These are phyloP conservation scores for Fusarium palustre DNA, from an alignment of 2,329 filamentous ascomycete species.

Conservation along the genomic window DNA sequence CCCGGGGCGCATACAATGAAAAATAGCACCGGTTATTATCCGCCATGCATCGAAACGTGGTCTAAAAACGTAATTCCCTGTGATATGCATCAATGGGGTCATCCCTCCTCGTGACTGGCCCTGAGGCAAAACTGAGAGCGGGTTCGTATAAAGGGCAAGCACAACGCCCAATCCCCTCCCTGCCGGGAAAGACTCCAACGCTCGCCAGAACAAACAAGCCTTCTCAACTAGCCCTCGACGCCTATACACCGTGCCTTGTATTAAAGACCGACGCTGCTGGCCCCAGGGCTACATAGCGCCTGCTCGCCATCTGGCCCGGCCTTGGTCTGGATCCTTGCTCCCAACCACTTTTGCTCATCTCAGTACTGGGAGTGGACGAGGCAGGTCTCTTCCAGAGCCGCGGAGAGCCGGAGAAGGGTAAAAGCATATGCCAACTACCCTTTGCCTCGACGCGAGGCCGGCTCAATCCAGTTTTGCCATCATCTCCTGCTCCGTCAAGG, in stretches of 20 bases:
- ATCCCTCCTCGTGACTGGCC: conserved; percentile 45
- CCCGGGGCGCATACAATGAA: conserved; percentile 55
- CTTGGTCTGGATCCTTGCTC: conserved; percentile 47
- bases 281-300: conserved; percentile 48
- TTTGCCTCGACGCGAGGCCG: conserved; percentile 41
- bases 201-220: conserved; percentile 48
- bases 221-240: conserved; percentile 44
- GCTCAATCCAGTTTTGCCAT: conserved; percentile 94
- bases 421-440: conserved; percentile 52
- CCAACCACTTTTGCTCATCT: conserved; percentile 47
- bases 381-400: conserved; percentile 48
- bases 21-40: conserved; percentile 56
- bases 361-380: conserved; percentile 48
- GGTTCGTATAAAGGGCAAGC: conserved; percentile 46
- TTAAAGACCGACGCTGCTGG: conserved; percentile 44
- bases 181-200: conserved; percentile 49
- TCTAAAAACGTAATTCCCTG: conserved; percentile 58
- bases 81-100: conserved; percentile 53
- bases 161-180: conserved; percentile 47
- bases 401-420: conserved; percentile 47
- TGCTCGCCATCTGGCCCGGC: conserved; percentile 47
- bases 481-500: conserved; percentile 94
- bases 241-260: conserved; percentile 41
- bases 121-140: conserved; percentile 46
- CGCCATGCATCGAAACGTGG: conserved; percentile 64